Evolutionary conservation across 371 early-diverging fungal genomes (phyloP).

Genomic region (Mortierella polycephala): DNA sequence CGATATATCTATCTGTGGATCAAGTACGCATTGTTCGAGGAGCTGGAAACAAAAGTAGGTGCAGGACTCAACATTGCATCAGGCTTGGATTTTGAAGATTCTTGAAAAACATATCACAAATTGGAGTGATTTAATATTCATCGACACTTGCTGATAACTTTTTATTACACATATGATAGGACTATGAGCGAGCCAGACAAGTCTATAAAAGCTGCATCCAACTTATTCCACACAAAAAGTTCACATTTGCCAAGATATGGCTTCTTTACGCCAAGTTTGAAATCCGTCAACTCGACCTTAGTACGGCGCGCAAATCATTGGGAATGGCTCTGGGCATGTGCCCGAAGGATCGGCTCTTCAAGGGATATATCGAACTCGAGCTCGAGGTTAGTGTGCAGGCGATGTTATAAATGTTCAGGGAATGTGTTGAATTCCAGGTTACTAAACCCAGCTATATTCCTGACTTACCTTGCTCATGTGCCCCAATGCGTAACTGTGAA

Average conservation of each 20-base stretch:
- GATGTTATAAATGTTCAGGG: no score
- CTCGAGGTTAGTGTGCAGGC: constrained; percentile 62
- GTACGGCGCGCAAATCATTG: constrained; percentile 82
- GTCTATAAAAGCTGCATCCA: constrained; percentile 88
- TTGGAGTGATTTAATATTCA: no score
- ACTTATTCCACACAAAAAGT: constrained; percentile 91
- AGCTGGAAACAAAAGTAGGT: constrained; percentile 77
- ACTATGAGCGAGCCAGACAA: constrained; percentile 82
- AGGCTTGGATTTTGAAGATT: neutral
- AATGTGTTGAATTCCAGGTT: no score
- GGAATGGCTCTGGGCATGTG: constrained; percentile 87
- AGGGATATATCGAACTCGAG: constrained; percentile 97
- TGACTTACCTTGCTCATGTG: no score
- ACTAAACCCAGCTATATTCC: no score
- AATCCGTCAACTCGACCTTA: constrained; percentile 81
- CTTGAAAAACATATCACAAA: neutral
- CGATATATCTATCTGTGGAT: constrained; percentile 99
- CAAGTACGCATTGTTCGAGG: constrained; percentile 96
- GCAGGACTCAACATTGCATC: neutral
- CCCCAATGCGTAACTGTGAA: neutral
- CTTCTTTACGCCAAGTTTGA: constrained; percentile 91
- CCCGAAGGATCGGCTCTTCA: constrained; percentile 87
- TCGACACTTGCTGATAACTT: neutral
- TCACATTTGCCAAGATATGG: constrained; percentile 98
- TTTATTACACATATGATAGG: constrained; percentile 53